phyloP scores from a whole-genome alignment of 768 basidiomycete genomes.

The Stropharia rugosoannulata region DNA sequence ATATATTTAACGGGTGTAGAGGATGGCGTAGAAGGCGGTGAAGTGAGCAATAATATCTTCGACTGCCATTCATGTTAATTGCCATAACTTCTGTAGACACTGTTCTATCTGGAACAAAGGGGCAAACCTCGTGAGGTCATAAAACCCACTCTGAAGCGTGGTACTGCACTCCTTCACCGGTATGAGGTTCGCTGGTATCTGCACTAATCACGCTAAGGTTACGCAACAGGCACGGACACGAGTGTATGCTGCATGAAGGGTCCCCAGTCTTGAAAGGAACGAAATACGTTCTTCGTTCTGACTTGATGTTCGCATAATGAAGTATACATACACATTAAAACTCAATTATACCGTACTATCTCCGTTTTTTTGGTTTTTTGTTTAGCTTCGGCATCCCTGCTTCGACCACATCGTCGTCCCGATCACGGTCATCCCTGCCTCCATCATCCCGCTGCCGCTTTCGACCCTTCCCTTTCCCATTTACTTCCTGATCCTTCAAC shows the following conservation, averaged over 20 bases:
- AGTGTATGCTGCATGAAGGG: slow-evolving; percentile 75
- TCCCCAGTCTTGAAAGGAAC: slow-evolving; percentile 56
- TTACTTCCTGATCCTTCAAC: slow-evolving; percentile 69
- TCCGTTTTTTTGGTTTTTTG: slow-evolving; percentile 49
- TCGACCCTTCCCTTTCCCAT: slow-evolving; percentile 41
- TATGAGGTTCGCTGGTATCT: slow-evolving; percentile 20
- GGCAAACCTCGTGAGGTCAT: slow-evolving; percentile 49
- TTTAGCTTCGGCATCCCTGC: slow-evolving; percentile 78
- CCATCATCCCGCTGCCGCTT: slow-evolving; percentile 45
- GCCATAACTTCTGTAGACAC: slow-evolving; percentile 41
- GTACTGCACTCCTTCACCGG: slow-evolving; percentile 69
- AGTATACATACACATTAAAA: slow-evolving; percentile 8
- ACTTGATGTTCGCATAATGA: slow-evolving; percentile 61
- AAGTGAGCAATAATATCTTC: slow-evolving; percentile 34
- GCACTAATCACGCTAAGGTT: background rate
- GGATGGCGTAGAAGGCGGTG: slow-evolving; percentile 73
- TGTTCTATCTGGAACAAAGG: slow-evolving; percentile 63
- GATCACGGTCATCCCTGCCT: slow-evolving; percentile 75
- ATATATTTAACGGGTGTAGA: slow-evolving; percentile 72
- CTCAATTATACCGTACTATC: slow-evolving; percentile 3
- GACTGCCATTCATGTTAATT: background rate
- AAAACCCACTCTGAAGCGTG: slow-evolving; percentile 53
- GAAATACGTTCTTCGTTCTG: slow-evolving; percentile 75
- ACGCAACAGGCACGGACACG: slow-evolving; percentile 57
- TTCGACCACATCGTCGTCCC: slow-evolving; percentile 92